Evolutionary conservation across 345 rosid species (phyloP).

Genomic region (Arabis alpina): DNA sequence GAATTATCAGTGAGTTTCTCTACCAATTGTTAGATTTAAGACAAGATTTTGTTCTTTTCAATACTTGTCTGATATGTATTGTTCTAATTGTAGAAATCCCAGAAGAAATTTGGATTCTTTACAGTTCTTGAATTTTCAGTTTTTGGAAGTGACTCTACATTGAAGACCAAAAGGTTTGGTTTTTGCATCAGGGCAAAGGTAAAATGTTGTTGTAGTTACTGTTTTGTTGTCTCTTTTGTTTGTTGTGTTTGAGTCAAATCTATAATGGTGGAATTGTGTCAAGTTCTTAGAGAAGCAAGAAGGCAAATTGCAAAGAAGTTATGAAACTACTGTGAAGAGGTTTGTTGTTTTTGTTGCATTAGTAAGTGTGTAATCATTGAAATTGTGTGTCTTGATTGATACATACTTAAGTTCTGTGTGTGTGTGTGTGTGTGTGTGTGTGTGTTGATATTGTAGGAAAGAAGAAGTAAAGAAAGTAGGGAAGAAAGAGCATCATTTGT

Average conservation of each 20-base stretch:
- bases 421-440: too few relatives aligned
- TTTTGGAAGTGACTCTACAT: constrained; percentile 24
- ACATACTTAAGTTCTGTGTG: constrained; percentile 7
- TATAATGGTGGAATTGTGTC: constrained; percentile 3
- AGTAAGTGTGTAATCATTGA: constrained; percentile 3
- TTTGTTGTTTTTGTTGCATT: constrained; percentile 36
- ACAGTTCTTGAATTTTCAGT: constrained; percentile 36
- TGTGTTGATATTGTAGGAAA: constrained; percentile 47
- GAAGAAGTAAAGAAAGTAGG: constrained; percentile 49
- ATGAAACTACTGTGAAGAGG: constrained; percentile 45
- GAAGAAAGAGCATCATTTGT: constrained; percentile 66
- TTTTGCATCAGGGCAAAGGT: constrained; percentile 44
- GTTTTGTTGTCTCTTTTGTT: not conserved
- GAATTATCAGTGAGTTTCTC: constrained; percentile 29
- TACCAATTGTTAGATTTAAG: not conserved
- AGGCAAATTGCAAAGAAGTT: constrained; percentile 29
- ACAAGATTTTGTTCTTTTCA: not conserved
- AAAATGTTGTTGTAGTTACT: constrained; percentile 16
- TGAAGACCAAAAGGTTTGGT: constrained; percentile 23
- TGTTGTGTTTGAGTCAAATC: not conserved
- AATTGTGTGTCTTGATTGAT: constrained; percentile 18
- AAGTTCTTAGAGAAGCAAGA: constrained; percentile 44
- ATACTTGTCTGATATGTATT: not conserved
- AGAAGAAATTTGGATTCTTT: constrained; percentile 13
- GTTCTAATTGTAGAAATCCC: constrained; percentile 20